Percentiles rank a stretch among this genome's conserved stretches.
These are phyloP conservation scores for Gaultheria prostrata DNA, from an alignment of 148 eudicot species.

Conservation along the genomic window DNA sequence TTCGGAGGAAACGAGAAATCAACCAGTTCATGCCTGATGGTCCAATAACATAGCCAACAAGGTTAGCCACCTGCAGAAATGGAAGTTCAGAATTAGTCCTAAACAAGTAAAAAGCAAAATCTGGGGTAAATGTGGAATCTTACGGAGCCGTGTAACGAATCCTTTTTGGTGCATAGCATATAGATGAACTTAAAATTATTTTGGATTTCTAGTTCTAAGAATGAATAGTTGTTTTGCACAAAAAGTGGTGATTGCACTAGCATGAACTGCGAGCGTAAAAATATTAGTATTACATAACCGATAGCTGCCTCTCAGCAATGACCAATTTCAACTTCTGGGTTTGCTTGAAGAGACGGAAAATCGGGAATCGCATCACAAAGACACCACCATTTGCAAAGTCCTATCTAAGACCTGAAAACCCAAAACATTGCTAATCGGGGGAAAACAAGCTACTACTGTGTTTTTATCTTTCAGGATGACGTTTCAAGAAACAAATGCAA, in stretches of 20 bases:
- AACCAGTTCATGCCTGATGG: constrained; percentile 92
- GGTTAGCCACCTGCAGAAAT: constrained; percentile 78
- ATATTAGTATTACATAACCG: not conserved
- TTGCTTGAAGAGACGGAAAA: not conserved
- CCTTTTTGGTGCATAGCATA: not conserved
- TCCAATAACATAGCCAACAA: constrained; percentile 91
- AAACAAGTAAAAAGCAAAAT: not conserved
- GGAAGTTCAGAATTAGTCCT: constrained; percentile 7
- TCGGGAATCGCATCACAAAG: not conserved
- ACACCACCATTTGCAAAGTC: too few species aligned
- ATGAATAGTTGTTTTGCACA: constrained; percentile 3
- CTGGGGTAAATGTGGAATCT: not conserved
- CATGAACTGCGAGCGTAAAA: not conserved
- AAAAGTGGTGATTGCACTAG: not conserved
- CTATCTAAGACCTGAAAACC: too few species aligned
- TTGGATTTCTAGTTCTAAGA: not conserved
- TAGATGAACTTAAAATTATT: not conserved
- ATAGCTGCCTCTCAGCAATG: not conserved
- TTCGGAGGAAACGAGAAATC: constrained; percentile 56
- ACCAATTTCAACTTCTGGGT: not conserved
- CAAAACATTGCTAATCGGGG: not conserved
- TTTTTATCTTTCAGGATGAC: not conserved
- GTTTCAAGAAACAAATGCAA: not conserved
- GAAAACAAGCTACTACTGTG: not conserved
- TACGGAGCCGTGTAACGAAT: not conserved